Conservation (phyloP, 2,329 filamentous ascomycete species). For the Colletotrichum destructivum region DNA sequence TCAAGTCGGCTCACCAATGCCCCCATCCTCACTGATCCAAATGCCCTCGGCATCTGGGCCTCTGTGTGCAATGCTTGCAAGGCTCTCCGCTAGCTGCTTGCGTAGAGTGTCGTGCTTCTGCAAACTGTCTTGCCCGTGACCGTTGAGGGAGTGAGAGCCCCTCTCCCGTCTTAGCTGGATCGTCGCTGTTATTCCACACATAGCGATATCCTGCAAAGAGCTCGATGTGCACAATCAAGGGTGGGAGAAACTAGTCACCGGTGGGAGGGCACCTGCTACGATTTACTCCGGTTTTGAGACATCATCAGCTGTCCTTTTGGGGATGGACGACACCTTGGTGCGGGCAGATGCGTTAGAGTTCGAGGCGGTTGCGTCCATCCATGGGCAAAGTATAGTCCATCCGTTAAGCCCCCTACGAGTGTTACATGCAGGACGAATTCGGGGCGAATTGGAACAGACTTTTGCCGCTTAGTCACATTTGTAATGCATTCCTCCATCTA, state of each 20-base stretch:
- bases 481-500: not conserved
- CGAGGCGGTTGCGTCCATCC: not conserved
- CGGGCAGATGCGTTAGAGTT: not conserved
- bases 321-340: no score
- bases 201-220: not conserved
- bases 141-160: not conserved
- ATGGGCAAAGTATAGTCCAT: not conserved
- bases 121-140: not conserved
- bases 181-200: slow-evolving; percentile 39
- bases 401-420: not conserved
- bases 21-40: slow-evolving; percentile 45
- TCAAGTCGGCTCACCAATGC: slow-evolving; percentile 15
- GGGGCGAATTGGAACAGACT: not conserved
- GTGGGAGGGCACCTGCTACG: no score
- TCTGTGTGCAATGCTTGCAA: slow-evolving; percentile 48
- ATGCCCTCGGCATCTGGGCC: slow-evolving; percentile 50
- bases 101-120: not conserved
- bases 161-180: slow-evolving; percentile 4
- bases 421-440: no score
- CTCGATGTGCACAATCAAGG: not conserved
- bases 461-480: not conserved
- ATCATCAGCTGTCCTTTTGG: not conserved
- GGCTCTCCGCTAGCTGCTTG: slow-evolving; percentile 20
- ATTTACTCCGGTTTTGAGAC: not conserved
- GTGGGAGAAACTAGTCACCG: no score